Evolutionary conservation across 306 rosid species (phyloP).

Genomic region (Citrullus mucosospermus): DNA sequence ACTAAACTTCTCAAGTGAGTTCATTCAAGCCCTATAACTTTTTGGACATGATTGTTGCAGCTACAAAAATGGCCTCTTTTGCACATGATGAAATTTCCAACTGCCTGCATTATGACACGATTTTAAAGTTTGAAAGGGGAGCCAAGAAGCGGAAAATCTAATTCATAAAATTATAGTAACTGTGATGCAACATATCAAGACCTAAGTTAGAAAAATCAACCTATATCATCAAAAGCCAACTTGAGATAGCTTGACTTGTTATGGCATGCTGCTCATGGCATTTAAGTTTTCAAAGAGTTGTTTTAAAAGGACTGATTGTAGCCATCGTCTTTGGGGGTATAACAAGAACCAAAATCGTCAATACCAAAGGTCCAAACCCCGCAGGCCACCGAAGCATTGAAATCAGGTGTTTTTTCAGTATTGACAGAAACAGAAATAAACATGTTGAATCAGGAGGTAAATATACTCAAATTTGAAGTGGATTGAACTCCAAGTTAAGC

Average conservation of each 20-base stretch:
- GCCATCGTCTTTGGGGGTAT: neutral
- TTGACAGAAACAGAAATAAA: neutral
- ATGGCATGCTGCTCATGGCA: neutral
- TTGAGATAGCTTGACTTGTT: neutral
- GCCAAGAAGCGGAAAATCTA: neutral
- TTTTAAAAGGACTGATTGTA: neutral
- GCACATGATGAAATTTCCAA: constrained; percentile 43
- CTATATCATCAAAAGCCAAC: neutral
- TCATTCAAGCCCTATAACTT: constrained; percentile 12
- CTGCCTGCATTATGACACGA: constrained; percentile 29
- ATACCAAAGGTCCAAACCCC: neutral
- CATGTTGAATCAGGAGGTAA: neutral
- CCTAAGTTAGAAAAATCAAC: neutral
- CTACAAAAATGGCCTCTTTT: constrained; percentile 62
- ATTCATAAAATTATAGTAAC: neutral
- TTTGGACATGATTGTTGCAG: constrained; percentile 46
- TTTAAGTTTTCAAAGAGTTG: neutral
- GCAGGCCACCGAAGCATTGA: neutral
- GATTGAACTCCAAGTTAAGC: neutral
- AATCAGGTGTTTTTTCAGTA: neutral
- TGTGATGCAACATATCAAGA: neutral
- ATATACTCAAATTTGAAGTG: neutral
- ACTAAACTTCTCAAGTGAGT: neutral
- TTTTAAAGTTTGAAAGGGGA: neutral
- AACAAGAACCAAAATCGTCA: neutral